phyloP scores from a whole-genome alignment of 2,329 filamentous ascomycete genomes.

The Trichoderma koningiopsis region DNA sequence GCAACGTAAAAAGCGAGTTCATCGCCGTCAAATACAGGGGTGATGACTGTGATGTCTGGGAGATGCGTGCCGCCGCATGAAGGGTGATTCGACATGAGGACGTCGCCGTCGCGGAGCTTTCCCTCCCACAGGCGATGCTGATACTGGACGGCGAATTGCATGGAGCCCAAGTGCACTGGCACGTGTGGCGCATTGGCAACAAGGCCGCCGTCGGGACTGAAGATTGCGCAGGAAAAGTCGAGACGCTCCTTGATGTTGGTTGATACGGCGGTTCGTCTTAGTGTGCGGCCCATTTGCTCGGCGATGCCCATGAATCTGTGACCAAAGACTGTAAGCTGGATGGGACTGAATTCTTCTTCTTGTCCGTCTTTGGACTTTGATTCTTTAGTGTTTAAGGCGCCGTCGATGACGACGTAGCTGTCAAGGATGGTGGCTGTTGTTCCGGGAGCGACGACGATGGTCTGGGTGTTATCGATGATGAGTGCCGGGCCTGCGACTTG shows the following conservation, averaged over 20 bases:
- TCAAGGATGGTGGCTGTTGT: slow-evolving; percentile 40
- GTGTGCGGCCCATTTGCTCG: slow-evolving; percentile 77
- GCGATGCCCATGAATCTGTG: slow-evolving; percentile 84
- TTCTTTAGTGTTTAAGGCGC: slow-evolving; percentile 3
- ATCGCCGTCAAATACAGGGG: slow-evolving; percentile 43
- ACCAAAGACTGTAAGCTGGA: slow-evolving; percentile 75
- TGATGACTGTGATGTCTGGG: slow-evolving; percentile 44
- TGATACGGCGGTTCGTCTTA: slow-evolving; percentile 78
- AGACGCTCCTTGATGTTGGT: slow-evolving; percentile 81
- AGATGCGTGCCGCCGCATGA: slow-evolving; percentile 44
- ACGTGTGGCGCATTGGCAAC: slow-evolving; percentile 77
- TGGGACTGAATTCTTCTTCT: slow-evolving; percentile 48
- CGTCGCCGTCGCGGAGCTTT: slow-evolving; percentile 40
- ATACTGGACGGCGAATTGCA: slow-evolving; percentile 76
- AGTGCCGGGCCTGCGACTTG: slow-evolving; percentile 44
- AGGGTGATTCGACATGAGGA: slow-evolving; percentile 42
- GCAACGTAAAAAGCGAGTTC: slow-evolving; percentile 57
- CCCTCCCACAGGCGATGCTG: slow-evolving; percentile 69
- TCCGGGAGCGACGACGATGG: slow-evolving; percentile 65
- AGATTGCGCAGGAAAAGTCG: slow-evolving; percentile 80
- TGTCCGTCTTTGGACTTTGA: slow-evolving; percentile 20
- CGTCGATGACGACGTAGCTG: slow-evolving; percentile 41
- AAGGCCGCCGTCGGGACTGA: slow-evolving; percentile 71
- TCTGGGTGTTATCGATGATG: slow-evolving; percentile 70
- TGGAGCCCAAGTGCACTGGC: slow-evolving; percentile 74